phyloP scores from a whole-genome alignment of 139 green algal genomes.

The Auxenochlorella protothecoides region DNA sequence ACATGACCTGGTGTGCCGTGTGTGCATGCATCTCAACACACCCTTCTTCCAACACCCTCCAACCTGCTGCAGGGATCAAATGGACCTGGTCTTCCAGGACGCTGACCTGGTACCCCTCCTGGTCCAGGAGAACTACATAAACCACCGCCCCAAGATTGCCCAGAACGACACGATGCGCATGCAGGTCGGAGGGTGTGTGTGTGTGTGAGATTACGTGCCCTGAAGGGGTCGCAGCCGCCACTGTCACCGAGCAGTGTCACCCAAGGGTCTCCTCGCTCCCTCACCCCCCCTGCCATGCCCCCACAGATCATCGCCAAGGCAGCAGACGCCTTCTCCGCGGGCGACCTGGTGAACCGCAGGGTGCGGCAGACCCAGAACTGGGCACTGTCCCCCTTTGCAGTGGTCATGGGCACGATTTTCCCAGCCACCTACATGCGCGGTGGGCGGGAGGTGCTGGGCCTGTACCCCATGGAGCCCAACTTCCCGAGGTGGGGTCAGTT shows the following conservation, averaged over 20 bases:
- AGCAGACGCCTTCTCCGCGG: constrained; percentile 66
- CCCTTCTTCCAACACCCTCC: background rate
- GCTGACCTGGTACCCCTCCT: constrained; percentile 85
- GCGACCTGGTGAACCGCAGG: constrained; percentile 68
- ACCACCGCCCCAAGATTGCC: constrained; percentile 61
- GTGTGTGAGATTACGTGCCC: too few species aligned
- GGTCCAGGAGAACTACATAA: constrained; percentile 95
- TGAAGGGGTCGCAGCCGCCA: too few species aligned
- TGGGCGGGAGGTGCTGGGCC: constrained; percentile 44
- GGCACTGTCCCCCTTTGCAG: constrained; percentile 53
- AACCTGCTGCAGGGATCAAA: constrained; percentile 27
- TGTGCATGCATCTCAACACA: background rate
- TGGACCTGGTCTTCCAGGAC: constrained; percentile 87
- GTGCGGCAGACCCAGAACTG: constrained; percentile 61
- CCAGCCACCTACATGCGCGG: constrained; percentile 70
- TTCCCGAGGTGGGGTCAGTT: constrained; percentile 43
- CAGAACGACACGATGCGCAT: constrained; percentile 29
- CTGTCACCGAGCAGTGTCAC: too few species aligned
- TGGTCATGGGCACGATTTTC: constrained; percentile 56
- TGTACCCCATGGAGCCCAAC: constrained; percentile 55
- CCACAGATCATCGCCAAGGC: constrained; percentile 65
- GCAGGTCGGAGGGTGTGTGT: background rate
- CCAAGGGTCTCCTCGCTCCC: too few species aligned
- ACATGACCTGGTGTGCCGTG: too few species aligned
- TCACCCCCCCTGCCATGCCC: too few species aligned